phyloP scores from a whole-genome alignment of 805 yeast species.

The Spencermartinsiella europaea region DNA sequence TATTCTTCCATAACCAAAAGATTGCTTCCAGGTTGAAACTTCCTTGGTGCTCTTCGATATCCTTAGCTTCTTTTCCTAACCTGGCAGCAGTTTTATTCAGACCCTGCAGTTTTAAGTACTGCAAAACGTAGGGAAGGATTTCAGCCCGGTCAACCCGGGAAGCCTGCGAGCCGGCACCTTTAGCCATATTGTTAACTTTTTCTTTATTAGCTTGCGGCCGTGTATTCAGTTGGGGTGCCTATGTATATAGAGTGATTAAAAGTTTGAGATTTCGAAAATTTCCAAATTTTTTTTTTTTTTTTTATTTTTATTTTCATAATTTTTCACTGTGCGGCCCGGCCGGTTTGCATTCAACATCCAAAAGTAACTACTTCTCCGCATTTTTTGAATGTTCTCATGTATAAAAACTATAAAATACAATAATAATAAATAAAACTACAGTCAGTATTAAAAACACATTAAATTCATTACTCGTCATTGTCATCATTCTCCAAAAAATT shows the following conservation, averaged over 20 bases:
- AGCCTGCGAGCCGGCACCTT: neutral
- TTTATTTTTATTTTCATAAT: no score
- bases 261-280: neutral
- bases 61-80: conserved; percentile 26
- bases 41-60: conserved; percentile 20
- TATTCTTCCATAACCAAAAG: conserved; percentile 27
- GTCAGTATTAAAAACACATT: neutral
- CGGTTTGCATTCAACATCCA: no score
- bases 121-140: conserved; percentile 28
- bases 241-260: no score
- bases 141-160: conserved; percentile 3
- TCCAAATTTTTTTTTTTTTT: no score
- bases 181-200: neutral
- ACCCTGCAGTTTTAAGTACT: conserved; percentile 30
- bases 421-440: no score
- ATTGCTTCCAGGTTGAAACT: conserved; percentile 26
- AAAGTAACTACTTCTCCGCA: no score
- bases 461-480: neutral
- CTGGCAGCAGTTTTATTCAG: conserved; percentile 30
- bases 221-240: no score
- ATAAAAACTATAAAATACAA: no score
- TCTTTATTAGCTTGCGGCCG: neutral
- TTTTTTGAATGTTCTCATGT: no score
- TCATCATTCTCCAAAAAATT: neutral
- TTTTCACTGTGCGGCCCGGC: no score